phyloP scores from a whole-genome alignment of 2,329 filamentous ascomycete species.

The Aspergillus caelatus region DNA sequence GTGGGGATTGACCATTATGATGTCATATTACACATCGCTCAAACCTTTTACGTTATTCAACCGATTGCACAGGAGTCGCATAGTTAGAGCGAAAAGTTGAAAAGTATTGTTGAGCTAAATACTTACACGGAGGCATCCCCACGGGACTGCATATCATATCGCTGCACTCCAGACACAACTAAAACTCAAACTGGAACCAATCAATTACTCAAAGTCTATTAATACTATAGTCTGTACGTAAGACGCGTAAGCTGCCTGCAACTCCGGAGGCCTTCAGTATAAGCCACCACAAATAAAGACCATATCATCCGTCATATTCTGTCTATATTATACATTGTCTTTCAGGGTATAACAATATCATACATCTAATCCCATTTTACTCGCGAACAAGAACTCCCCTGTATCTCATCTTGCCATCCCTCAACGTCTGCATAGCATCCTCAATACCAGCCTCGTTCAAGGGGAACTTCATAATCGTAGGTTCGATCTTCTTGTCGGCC shows the following conservation, averaged over 20 bases:
- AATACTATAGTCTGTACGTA: too few species aligned
- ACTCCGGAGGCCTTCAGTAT: too few species aligned
- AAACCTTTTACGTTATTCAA: neutral
- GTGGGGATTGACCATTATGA: neutral
- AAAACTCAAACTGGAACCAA: neutral
- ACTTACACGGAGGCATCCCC: neutral
- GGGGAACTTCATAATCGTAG: conserved; percentile 66
- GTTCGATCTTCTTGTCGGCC: conserved; percentile 60
- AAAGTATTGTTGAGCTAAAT: neutral
- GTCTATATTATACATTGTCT: neutral
- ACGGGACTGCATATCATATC: neutral
- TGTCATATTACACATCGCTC: neutral
- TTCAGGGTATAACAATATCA: neutral
- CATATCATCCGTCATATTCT: neutral
- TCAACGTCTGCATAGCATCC: conserved; percentile 49
- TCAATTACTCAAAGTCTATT: neutral
- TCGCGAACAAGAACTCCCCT: conserved; percentile 46
- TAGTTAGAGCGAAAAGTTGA: neutral
- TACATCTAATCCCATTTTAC: neutral
- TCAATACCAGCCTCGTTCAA: conserved; percentile 55
- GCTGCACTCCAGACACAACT: neutral
- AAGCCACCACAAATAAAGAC: neutral
- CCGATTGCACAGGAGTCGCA: neutral
- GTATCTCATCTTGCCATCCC: conserved; percentile 51
- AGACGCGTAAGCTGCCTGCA: too few species aligned